Base-by-base conservation (phyloP, 75 land plant species). In the Selaginella moellendorffii region DNA sequence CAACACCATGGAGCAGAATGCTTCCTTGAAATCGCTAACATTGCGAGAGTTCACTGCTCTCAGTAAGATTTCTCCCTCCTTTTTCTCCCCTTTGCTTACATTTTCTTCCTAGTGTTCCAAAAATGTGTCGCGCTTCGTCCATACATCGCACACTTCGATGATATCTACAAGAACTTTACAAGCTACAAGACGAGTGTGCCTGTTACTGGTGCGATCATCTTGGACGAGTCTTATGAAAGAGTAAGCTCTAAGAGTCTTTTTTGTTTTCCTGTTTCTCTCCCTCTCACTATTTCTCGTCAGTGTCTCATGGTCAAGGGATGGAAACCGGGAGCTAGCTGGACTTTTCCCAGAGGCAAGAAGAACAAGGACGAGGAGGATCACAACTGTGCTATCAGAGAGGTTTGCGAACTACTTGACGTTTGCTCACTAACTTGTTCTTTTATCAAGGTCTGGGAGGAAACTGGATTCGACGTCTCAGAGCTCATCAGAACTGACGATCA, bases 241-340 rank as follows among this genome's bases (percentile, higher is more conserved):
- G 97, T 90, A 53, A 61, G 85, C 31, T 19, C 2, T 5, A 22
- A 65, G 26, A 2, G 2, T 10, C 25, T 18, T 51, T 24, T 65
- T 23, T 51, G 2, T 46, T 46, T 14, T 61, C 25, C 28, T 2
- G 46, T 36, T 14, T 36, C 46, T 36, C 46, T 36, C 46, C 14
- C 46, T 36, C 46, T 36, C 46, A 5, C 46, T 36, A 5, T 36
- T 14, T 36, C 46, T 36, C 14, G 10, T 36, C 83, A 89, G 87
- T 93, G 98, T 63, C 28, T 93, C 52, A 76, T 93, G 42, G 98
- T 93, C 31, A 93, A 93, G 75, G 97, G 98, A 20, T 93, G 98
- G 98, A 93, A 93, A 74, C 74, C 86, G 31, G 96, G 96, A 53
- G 80, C 96, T 69, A 88, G 98, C 71, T 93, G 98, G 98, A 93